Evolutionary conservation across 192 early-diverging fungal genomes (phyloP).

Genomic region (Rhizophagus sp.): DNA sequence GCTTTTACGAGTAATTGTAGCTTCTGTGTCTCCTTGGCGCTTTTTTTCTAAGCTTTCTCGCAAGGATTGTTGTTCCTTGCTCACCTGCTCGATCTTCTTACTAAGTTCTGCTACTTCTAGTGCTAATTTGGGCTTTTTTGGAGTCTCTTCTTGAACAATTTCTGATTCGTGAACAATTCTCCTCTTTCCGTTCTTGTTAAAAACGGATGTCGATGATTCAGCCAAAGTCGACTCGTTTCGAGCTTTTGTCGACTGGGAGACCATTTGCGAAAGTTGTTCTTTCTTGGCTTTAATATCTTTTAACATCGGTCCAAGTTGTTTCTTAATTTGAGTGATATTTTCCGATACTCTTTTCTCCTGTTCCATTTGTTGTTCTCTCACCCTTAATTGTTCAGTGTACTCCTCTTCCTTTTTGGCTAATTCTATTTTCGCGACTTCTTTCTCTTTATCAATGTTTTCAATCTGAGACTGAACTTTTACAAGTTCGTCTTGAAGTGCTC

Average conservation of each 20-base stretch:
- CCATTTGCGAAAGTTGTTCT: background rate
- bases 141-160: background rate
- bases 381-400: background rate
- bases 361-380: background rate
- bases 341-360: background rate
- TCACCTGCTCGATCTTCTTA: background rate
- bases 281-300: background rate
- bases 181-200: background rate
- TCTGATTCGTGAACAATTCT: background rate
- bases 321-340: background rate
- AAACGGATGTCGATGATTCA: background rate
- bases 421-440: background rate
- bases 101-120: background rate
- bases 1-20: background rate
- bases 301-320: background rate
- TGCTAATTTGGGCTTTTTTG: background rate
- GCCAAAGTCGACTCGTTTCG: background rate
- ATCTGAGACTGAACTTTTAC: background rate
- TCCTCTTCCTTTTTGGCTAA: background rate
- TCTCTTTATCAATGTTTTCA: background rate
- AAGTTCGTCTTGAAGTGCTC: background rate
- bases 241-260: background rate
- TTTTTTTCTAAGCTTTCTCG: background rate
- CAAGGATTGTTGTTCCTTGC: background rate
- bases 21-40: background rate